phyloP scores from a whole-genome alignment of 2,329 filamentous ascomycete genomes.

The Cladosporium sp. region DNA sequence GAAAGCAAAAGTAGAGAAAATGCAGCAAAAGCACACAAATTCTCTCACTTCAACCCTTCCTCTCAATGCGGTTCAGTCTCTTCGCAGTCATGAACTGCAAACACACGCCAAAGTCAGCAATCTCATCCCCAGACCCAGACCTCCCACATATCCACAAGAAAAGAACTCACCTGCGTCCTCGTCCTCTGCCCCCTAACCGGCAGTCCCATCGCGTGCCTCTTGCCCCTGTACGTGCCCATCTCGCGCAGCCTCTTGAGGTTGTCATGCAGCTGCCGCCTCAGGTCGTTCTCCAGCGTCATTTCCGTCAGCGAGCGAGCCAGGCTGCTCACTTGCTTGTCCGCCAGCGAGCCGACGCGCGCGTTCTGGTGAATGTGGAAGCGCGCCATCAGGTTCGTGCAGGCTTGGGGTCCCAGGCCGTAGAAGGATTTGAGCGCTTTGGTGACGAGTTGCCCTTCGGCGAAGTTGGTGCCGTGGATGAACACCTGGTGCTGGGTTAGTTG shows the following conservation, averaged over 20 bases:
- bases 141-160: not conserved
- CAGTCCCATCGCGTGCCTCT: conserved; percentile 86
- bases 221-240: conserved; percentile 84
- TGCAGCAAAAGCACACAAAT: not conserved
- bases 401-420: conserved; percentile 74
- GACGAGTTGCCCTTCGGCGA: conserved; percentile 77
- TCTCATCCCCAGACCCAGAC: not conserved
- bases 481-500: conserved; percentile 13
- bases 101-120: conserved; percentile 13
- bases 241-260: conserved; percentile 85
- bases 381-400: conserved; percentile 73
- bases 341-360: conserved; percentile 71
- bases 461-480: conserved; percentile 82
- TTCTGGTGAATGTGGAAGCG: conserved; percentile 84
- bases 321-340: conserved; percentile 71
- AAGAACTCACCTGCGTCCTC: conserved; percentile 60
- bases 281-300: conserved; percentile 92
- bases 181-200: conserved; percentile 90
- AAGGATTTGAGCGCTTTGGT: conserved; percentile 68
- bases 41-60: conserved; percentile 33
- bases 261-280: conserved; percentile 70
- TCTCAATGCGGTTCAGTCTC: conserved; percentile 56
- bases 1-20: not conserved
- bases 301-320: conserved; percentile 80
- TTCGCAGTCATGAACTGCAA: conserved; percentile 54